Percentiles rank a stretch among this genome's conserved stretches.
Conservation (phyloP, 805 yeast species). For the Ogataea chonburiensis region DNA sequence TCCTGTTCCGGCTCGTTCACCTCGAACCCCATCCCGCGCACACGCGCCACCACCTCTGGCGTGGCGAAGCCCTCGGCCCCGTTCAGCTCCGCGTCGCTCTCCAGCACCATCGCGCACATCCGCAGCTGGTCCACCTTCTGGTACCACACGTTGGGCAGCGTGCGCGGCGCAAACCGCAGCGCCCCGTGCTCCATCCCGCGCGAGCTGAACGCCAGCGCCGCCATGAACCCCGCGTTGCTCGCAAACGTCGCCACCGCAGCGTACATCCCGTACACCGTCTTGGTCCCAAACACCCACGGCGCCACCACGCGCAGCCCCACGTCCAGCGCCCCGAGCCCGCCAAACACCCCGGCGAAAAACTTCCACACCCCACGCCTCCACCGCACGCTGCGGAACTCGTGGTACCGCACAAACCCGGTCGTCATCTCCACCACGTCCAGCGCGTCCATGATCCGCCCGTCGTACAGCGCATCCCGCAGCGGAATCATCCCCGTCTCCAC, state of each 20-base stretch:
- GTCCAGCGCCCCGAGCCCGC: conserved; percentile 47
- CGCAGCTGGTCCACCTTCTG: conserved; percentile 65
- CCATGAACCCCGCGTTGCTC: conserved; percentile 46
- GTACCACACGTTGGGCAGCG: conserved; percentile 62
- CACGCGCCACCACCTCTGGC: conserved; percentile 28
- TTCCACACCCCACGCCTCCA: conserved; percentile 36
- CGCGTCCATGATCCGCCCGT: conserved; percentile 57
- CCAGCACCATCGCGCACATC: conserved; percentile 63
- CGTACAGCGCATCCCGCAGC: conserved; percentile 55
- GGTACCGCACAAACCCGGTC: conserved; percentile 54
- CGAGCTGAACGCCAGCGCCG: conserved; percentile 41
- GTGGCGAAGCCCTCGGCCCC: conserved; percentile 44
- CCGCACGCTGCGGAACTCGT: conserved; percentile 31
- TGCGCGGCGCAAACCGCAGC: conserved; percentile 63
- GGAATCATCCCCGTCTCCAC: conserved; percentile 55
- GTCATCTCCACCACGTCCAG: conserved; percentile 59
- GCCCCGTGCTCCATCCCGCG: conserved; percentile 51
- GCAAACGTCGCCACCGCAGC: conserved; percentile 50
- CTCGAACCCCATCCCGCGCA: conserved; percentile 38
- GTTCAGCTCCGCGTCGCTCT: conserved; percentile 56
- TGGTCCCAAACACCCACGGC: conserved; percentile 32
- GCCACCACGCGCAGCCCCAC: conserved; percentile 40
- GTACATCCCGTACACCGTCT: conserved; percentile 42
- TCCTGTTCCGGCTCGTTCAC: conserved; percentile 62
- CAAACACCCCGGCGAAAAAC: conserved; percentile 42